Percentiles rank a stretch among this genome's conserved stretches.
phyloP scores from a whole-genome alignment of 2,329 filamentous ascomycete genomes.

The Blastomyces gilchristii region DNA sequence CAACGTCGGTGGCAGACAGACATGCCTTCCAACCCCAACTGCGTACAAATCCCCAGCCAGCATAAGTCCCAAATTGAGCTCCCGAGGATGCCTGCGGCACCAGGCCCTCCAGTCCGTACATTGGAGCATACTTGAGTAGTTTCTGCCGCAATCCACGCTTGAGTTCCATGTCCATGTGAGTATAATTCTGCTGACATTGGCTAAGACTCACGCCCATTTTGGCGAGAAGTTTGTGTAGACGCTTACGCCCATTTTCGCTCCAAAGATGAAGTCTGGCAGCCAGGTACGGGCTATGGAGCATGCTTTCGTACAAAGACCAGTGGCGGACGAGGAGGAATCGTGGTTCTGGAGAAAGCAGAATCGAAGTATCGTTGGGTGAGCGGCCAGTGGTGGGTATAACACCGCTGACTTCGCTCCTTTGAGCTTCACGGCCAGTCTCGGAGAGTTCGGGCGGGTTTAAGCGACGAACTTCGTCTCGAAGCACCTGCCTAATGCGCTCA shows the following conservation, averaged over 20 bases:
- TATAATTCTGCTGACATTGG: constrained; percentile 91
- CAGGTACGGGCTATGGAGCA: constrained; percentile 93
- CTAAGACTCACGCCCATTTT: constrained; percentile 96
- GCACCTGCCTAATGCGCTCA: constrained; percentile 69
- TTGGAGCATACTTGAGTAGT: constrained; percentile 78
- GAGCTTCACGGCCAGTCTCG: constrained; percentile 50
- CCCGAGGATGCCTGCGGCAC: constrained; percentile 69
- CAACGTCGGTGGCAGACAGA: constrained; percentile 83
- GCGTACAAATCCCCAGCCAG: constrained; percentile 93
- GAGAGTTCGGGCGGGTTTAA: constrained; percentile 66
- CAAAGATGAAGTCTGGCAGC: constrained; percentile 87
- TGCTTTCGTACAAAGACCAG: constrained; percentile 96
- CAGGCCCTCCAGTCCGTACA: constrained; percentile 89
- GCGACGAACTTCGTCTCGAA: constrained; percentile 87
- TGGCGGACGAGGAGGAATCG: constrained; percentile 86
- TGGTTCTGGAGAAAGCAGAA: constrained; percentile 85
- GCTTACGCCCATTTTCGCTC: constrained; percentile 79
- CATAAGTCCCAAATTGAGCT: constrained; percentile 61
- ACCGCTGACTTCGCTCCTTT: constrained; percentile 58
- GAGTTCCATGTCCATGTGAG: constrained; percentile 96
- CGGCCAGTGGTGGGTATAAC: constrained; percentile 80
- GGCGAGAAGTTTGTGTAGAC: constrained; percentile 84
- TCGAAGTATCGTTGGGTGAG: constrained; percentile 82
- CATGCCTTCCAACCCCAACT: constrained; percentile 98
- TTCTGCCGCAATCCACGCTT: constrained; percentile 79